These are phyloP conservation scores for Gonium pectorale DNA, from an alignment of 139 green algal genomes.

Conservation along the genomic window DNA sequence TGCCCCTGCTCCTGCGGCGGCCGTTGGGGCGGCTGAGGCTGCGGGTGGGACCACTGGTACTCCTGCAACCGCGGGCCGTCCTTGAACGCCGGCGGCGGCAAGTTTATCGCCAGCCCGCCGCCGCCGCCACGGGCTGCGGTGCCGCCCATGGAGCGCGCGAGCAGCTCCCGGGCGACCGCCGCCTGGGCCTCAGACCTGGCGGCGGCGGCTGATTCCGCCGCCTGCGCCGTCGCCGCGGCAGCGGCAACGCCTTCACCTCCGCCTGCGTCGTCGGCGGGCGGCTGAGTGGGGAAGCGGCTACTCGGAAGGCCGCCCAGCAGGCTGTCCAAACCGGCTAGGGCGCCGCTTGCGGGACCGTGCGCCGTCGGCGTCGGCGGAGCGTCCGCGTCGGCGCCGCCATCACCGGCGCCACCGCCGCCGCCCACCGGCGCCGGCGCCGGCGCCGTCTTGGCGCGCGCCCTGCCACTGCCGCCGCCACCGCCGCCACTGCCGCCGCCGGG, in stretches of 20 bases:
- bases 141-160: constrained; percentile 18
- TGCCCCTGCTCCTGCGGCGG: background rate
- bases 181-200: background rate
- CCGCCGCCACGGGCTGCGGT: background rate
- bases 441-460: background rate
- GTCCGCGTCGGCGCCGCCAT: too few species aligned
- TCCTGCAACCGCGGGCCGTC: constrained; percentile 1
- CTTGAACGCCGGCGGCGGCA: constrained; percentile 27
- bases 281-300: background rate
- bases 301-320: constrained; percentile 1
- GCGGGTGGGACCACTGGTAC: constrained; percentile 30
- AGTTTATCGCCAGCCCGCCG: background rate
- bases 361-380: too few species aligned
- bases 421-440: background rate
- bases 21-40: background rate
- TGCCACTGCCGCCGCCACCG: background rate
- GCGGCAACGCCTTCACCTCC: background rate
- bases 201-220: background rate
- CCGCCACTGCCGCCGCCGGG: background rate
- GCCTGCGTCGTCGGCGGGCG: background rate
- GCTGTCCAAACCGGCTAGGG: background rate
- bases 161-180: constrained; percentile 14
- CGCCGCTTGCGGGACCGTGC: background rate
- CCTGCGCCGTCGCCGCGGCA: too few species aligned
- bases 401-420: background rate